These are phyloP conservation scores for Nitzschia sp. DNA, from an alignment of 108 stramenopile genomes.

Conservation along the genomic window DNA sequence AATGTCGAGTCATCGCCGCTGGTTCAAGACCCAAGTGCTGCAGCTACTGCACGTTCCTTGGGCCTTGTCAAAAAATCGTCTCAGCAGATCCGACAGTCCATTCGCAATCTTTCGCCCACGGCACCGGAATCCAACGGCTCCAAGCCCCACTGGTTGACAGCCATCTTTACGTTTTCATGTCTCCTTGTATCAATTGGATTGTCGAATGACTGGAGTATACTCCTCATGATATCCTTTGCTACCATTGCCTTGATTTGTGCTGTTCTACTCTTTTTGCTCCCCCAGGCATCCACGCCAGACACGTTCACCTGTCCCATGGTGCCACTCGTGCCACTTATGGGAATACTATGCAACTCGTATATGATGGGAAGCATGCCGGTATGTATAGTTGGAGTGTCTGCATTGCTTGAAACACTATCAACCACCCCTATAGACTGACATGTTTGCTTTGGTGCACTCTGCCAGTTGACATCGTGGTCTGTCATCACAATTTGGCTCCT, in stretches of 20 bases:
- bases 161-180: constrained; percentile 28
- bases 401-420: too few relatives aligned
- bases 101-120: neutral
- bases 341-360: constrained; percentile 54
- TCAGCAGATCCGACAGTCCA: neutral
- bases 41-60: constrained; percentile 18
- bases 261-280: constrained; percentile 15
- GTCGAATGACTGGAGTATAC: constrained; percentile 8
- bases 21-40: constrained; percentile 20
- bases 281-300: constrained; percentile 30
- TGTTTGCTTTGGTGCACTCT: neutral
- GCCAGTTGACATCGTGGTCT: constrained; percentile 35
- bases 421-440: too few relatives aligned
- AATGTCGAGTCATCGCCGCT: constrained; percentile 2
- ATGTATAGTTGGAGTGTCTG: neutral
- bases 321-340: constrained; percentile 49
- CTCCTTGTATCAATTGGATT: constrained; percentile 26
- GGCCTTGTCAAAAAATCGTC: constrained; percentile 23
- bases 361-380: constrained; percentile 61
- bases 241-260: neutral
- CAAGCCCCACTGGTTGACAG: constrained; percentile 37
- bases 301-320: constrained; percentile 54
- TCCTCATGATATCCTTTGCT: neutral
- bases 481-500: constrained; percentile 38
- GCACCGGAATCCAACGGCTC: constrained; percentile 9